Percentiles rank a stretch among this genome's conserved stretches.
These are phyloP conservation scores for Heritiera fomes DNA, from an alignment of 345 rosid genomes.

Conservation along the genomic window DNA sequence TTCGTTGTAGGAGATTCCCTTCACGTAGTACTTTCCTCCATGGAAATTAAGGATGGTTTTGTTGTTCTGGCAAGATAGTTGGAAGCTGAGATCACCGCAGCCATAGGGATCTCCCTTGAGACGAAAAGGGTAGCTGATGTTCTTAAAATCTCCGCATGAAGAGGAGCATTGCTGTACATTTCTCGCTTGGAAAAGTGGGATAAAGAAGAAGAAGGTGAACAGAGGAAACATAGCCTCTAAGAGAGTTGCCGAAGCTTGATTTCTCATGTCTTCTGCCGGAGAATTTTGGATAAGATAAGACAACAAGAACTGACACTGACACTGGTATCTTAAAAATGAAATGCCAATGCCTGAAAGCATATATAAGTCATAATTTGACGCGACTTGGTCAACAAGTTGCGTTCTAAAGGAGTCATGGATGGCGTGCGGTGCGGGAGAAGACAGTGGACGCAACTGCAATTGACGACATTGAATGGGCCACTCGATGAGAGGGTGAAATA, in stretches of 20 bases:
- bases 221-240: slow-evolving; percentile 14
- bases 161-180: slow-evolving; percentile 31
- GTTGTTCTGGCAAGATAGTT: slow-evolving; percentile 39
- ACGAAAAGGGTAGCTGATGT: slow-evolving; percentile 43
- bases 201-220: slow-evolving; percentile 16
- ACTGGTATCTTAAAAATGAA: neutral
- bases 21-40: slow-evolving; percentile 35
- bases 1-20: slow-evolving; percentile 30
- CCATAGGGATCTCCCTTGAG: slow-evolving; percentile 27
- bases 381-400: neutral
- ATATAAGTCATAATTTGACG: neutral
- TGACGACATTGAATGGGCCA: no score
- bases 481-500: no score
- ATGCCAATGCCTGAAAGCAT: neutral
- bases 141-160: slow-evolving; percentile 40
- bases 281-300: neutral
- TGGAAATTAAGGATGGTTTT: slow-evolving; percentile 24
- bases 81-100: slow-evolving; percentile 32
- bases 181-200: slow-evolving; percentile 25
- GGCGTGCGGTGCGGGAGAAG: no score
- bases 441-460: no score
- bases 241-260: neutral
- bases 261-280: slow-evolving; percentile 5
- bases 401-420: neutral
- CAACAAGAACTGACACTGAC: neutral